Conservation (phyloP, 1,284 basidiomycete species). For the Cutaneotrichosporon sp. region DNA sequence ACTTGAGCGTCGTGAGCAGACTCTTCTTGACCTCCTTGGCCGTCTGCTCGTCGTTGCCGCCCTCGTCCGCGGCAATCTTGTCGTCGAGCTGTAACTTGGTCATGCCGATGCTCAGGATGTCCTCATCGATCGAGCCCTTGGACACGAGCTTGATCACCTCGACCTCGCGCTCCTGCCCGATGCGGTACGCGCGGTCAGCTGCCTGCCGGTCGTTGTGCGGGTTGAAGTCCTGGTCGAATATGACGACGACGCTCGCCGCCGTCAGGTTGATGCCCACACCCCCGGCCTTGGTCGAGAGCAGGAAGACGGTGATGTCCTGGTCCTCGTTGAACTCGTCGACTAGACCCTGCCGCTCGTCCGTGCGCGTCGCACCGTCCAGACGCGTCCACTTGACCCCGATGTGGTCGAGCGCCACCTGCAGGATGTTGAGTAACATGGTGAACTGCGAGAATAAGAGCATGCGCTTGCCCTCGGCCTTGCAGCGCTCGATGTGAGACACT, state of each 20-base stretch:
- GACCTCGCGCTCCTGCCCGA: conserved; percentile 57
- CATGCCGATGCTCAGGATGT: conserved; percentile 84
- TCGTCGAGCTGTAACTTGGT: conserved; percentile 90
- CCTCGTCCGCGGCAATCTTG: conserved; percentile 63
- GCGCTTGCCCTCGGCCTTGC: conserved; percentile 71
- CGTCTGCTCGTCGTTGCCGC: conserved; percentile 65
- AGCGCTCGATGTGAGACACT: conserved; percentile 69
- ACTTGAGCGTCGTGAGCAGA: conserved; percentile 39
- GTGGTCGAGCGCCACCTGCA: conserved; percentile 80
- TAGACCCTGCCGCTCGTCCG: conserved; percentile 87
- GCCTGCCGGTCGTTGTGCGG: conserved; percentile 86
- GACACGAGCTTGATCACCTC: conserved; percentile 87
- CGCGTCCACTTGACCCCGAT: conserved; percentile 76
- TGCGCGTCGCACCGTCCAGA: conserved; percentile 92
- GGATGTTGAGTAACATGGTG: conserved; percentile 90
- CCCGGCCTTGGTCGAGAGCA: conserved; percentile 93
- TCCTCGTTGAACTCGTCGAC: conserved; percentile 98
- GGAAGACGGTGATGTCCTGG: conserved; percentile 83
- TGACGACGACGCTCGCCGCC: conserved; percentile 88
- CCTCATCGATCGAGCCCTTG: conserved; percentile 90
- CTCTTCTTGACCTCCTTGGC: conserved; percentile 38
- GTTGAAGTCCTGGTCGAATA: conserved; percentile 99
- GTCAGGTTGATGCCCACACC: conserved; percentile 78
- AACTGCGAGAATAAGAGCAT: conserved; percentile 97
- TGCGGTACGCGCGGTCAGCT: conserved; percentile 96